Conservation (phyloP, 805 yeast species). For the Candida ficus region DNA sequence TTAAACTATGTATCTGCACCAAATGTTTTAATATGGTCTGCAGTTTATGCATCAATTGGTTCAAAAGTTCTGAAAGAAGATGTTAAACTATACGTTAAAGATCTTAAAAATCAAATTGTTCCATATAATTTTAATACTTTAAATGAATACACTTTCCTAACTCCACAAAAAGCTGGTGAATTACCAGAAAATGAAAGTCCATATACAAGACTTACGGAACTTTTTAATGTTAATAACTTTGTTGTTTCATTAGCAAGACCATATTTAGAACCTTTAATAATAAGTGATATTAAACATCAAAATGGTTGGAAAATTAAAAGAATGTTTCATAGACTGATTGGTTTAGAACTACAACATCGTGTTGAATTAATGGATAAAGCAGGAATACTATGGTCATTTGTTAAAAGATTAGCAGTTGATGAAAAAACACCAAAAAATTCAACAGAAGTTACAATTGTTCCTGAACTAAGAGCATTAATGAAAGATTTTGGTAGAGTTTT, state of each 20-base stretch:
- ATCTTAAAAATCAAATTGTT: conserved; percentile 56
- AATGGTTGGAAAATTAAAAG: conserved; percentile 35
- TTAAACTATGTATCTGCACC: conserved; percentile 92
- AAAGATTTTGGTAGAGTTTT: conserved; percentile 26
- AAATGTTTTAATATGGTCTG: conserved; percentile 84
- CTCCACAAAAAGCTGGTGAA: conserved; percentile 44
- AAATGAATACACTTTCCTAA: conserved; percentile 26
- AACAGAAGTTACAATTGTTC: conserved; percentile 86
- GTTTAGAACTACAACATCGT: conserved; percentile 79
- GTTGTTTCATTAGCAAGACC: conserved; percentile 90
- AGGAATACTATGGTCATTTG: conserved; percentile 64
- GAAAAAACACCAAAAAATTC: conserved; percentile 79
- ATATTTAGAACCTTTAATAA: conserved; percentile 83
- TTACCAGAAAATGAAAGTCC: conserved; percentile 54
- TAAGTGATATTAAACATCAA: conserved; percentile 75
- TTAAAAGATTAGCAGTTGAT: conserved; percentile 78
- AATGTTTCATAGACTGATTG: conserved; percentile 34
- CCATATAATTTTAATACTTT: conserved; percentile 38
- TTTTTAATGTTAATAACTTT: conserved; percentile 92
- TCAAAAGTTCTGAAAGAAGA: conserved; percentile 58
- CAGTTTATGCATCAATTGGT: conserved; percentile 81
- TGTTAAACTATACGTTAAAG: conserved; percentile 54
- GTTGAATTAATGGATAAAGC: conserved; percentile 73
- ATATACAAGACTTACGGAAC: conserved; percentile 81
- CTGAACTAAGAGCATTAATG: conserved; percentile 63